Evolutionary conservation across 257 asterid species (phyloP).

Genomic region (Solanum arcanum): DNA sequence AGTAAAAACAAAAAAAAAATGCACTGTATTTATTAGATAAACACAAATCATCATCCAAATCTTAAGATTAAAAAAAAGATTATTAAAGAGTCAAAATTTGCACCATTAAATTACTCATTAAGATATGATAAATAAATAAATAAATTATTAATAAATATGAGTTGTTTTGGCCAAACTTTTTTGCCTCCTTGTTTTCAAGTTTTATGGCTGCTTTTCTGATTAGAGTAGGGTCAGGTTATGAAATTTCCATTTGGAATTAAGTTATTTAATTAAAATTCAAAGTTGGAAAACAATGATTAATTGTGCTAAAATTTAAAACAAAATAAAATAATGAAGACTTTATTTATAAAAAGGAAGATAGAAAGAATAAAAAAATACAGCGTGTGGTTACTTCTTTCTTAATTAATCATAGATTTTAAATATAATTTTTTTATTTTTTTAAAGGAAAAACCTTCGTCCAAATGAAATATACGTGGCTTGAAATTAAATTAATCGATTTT

Average conservation of each 20-base stretch:
- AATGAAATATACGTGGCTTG: fast-evolving
- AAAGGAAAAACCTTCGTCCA: too few relatives aligned
- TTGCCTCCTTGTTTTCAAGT: not conserved
- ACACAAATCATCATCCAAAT: not conserved
- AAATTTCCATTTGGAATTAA: not conserved
- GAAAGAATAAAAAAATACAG: not conserved
- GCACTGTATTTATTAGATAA: not conserved
- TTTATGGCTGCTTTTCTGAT: not conserved
- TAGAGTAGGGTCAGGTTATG: not conserved
- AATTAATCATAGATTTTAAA: not conserved
- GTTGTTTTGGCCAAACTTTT: not conserved
- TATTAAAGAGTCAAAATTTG: not conserved
- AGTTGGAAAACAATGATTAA: not conserved
- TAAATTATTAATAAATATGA: not conserved
- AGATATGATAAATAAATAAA: not conserved
- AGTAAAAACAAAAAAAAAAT: not conserved
- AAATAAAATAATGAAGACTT: not conserved
- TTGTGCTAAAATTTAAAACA: not conserved
- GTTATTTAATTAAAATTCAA: not conserved
- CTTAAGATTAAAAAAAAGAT: not conserved
- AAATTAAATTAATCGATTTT: too few relatives aligned
- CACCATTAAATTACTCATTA: not conserved
- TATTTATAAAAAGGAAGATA: not conserved
- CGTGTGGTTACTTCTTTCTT: fast-evolving
- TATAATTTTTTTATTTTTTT: too few relatives aligned